Evolutionary conservation across 345 rosid species (phyloP).

Genomic region (Streptanthus diversifolius): DNA sequence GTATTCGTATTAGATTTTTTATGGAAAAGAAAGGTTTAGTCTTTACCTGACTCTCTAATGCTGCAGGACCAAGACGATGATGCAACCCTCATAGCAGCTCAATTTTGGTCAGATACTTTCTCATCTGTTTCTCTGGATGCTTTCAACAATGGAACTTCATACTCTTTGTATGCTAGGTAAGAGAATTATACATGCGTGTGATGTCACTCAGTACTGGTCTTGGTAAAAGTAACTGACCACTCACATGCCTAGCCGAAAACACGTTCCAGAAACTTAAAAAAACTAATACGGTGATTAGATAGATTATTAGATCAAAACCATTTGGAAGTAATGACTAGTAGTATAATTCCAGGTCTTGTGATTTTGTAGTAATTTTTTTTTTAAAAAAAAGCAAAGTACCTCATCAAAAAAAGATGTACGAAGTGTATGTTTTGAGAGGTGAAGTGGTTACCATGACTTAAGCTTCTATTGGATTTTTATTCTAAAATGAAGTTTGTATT

Average conservation of each 20-base stretch:
- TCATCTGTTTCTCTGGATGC: slow-evolving; percentile 67
- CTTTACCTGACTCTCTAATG: slow-evolving; percentile 9
- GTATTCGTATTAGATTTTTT: neutral
- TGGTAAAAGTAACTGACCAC: slow-evolving; percentile 14
- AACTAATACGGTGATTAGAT: neutral
- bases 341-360: neutral
- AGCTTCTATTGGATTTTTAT: neutral
- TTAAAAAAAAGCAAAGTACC: neutral
- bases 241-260: slow-evolving; percentile 16
- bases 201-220: slow-evolving; percentile 1
- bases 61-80: slow-evolving; percentile 85
- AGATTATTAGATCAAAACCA: neutral
- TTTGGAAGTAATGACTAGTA: slow-evolving; percentile 6
- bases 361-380: neutral
- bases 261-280: neutral
- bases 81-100: slow-evolving; percentile 74
- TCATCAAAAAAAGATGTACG: neutral
- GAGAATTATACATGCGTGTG: neutral
- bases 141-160: slow-evolving; percentile 54
- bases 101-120: slow-evolving; percentile 82
- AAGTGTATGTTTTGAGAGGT: slow-evolving; percentile 3
- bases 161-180: slow-evolving; percentile 84
- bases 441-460: slow-evolving; percentile 12
- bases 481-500: neutral
- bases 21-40: neutral